These are phyloP conservation scores for Anisodus acutangulus DNA, from an alignment of 257 asterid genomes.

Conservation along the genomic window DNA sequence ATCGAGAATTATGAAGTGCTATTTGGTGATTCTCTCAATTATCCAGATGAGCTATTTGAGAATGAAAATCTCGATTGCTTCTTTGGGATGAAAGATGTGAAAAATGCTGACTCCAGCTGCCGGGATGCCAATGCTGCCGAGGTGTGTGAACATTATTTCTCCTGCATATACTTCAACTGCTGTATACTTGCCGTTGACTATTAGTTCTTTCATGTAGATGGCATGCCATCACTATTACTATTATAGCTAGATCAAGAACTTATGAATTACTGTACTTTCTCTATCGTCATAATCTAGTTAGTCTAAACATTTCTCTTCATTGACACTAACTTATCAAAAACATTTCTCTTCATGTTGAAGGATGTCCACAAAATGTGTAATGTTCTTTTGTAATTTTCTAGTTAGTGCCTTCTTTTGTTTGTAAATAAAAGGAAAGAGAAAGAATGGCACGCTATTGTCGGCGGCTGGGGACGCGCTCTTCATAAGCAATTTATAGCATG, in stretches of 20 bases:
- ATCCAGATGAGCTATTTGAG: constrained; percentile 56
- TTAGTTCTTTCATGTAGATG: background rate
- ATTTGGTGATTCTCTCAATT: constrained; percentile 50
- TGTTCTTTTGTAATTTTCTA: background rate
- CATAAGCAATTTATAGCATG: background rate
- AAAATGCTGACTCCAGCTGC: constrained; percentile 44
- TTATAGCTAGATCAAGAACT: constrained; percentile 8
- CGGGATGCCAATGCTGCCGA: constrained; percentile 50
- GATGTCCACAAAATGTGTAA: background rate
- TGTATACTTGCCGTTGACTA: background rate
- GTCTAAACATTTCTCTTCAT: background rate
- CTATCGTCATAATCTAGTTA: background rate
- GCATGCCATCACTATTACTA: background rate
- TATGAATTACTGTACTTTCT: background rate
- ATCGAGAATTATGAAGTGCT: constrained; percentile 63
- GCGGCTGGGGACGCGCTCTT: background rate
- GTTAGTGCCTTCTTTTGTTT: background rate
- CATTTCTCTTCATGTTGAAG: background rate
- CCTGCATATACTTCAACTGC: background rate
- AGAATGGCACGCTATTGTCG: background rate
- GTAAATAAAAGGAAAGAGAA: background rate
- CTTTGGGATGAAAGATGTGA: constrained; percentile 53
- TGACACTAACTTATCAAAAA: background rate
- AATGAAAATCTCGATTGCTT: constrained; percentile 48
- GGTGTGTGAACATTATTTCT: constrained; percentile 37